Evolutionary conservation across 2,329 filamentous ascomycete species (phyloP).

Genomic region (Apiospora marii): DNA sequence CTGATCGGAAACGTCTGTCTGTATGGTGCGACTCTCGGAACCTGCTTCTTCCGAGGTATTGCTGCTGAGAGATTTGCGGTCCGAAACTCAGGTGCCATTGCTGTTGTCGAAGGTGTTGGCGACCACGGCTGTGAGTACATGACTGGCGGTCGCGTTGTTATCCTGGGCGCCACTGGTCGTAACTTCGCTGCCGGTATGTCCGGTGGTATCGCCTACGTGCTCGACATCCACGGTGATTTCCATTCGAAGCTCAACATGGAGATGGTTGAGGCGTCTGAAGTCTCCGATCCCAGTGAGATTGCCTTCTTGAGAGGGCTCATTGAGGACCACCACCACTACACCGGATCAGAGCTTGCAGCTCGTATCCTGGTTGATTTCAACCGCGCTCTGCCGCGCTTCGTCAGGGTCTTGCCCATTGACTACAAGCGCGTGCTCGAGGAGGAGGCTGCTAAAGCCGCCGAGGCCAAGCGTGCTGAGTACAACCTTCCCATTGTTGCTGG

Average conservation of each 20-base stretch:
- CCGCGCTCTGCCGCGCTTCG: conserved; percentile 85
- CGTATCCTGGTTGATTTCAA: conserved; percentile 96
- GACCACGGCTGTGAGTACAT: conserved; percentile 99
- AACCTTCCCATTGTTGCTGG: conserved; percentile 80
- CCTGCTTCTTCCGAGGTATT: conserved; percentile 95
- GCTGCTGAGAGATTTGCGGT: conserved; percentile 97
- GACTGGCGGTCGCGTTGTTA: conserved; percentile 90
- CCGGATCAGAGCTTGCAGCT: conserved; percentile 91
- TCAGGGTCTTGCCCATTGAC: conserved; percentile 93
- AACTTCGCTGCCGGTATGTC: conserved; percentile 99
- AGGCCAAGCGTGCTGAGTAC: conserved; percentile 85
- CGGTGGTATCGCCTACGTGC: conserved; percentile 93
- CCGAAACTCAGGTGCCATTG: conserved; percentile 92
- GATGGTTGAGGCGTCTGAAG: conserved; percentile 89
- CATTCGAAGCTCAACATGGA: conserved; percentile 93
- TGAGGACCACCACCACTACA: conserved; percentile 98
- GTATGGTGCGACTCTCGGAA: conserved; percentile 90
- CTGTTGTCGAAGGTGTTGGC: conserved; percentile 95
- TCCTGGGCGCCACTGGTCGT: conserved; percentile 88
- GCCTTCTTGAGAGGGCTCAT: conserved; percentile 90
- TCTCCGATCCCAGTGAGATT: conserved; percentile 88
- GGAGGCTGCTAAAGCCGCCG: conserved; percentile 84
- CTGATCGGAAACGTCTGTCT: conserved; percentile 93
- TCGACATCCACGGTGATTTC: conserved; percentile 91
- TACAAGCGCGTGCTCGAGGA: conserved; percentile 94